A percentile compares a stretch with the other conserved stretches of the same genome.
These are phyloP conservation scores for Pythium dissotocum DNA, from an alignment of 352 stramenopile species.

Conservation along the genomic window DNA sequence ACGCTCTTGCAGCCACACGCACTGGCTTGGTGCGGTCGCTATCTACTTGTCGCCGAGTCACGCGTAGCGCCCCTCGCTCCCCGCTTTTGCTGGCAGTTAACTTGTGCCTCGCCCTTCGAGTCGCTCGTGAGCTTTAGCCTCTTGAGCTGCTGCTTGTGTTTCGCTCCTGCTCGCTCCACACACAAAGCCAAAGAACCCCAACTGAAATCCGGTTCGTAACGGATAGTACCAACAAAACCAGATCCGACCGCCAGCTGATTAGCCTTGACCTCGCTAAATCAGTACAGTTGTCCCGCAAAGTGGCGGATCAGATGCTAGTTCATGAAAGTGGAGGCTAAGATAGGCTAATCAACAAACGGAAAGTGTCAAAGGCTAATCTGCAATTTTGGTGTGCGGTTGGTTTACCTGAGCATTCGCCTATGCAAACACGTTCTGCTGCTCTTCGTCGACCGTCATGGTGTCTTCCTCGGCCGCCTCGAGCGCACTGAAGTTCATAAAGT, in stretches of 20 bases:
- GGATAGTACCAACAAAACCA: conserved; percentile 5
- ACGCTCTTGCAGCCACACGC: background rate
- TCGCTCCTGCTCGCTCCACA: conserved; percentile 23
- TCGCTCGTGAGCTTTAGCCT: conserved; percentile 1
- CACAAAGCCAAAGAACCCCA: conserved; percentile 28
- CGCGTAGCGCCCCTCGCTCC: background rate
- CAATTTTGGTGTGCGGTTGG: background rate
- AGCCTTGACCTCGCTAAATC: background rate
- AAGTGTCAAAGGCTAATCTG: background rate
- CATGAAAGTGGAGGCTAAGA: background rate
- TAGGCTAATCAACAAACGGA: background rate
- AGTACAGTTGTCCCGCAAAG: background rate
- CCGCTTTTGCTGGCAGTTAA: background rate
- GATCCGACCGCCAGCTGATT: conserved; percentile 7
- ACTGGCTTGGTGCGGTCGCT: background rate
- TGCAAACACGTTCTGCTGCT: conserved; percentile 88
- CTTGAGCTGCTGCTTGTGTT: conserved; percentile 4
- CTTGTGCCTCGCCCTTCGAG: background rate
- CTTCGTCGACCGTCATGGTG: conserved; percentile 88
- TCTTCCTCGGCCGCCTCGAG: conserved; percentile 94
- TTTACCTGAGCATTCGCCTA: background rate
- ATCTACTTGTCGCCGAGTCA: background rate
- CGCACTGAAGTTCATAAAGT: conserved; percentile 99
- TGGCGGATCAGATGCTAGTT: background rate
- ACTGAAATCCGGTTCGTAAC: conserved; percentile 31